These are phyloP conservation scores for Arthrobotrys sinensis DNA, from an alignment of 2,329 filamentous ascomycete genomes.

Conservation along the genomic window DNA sequence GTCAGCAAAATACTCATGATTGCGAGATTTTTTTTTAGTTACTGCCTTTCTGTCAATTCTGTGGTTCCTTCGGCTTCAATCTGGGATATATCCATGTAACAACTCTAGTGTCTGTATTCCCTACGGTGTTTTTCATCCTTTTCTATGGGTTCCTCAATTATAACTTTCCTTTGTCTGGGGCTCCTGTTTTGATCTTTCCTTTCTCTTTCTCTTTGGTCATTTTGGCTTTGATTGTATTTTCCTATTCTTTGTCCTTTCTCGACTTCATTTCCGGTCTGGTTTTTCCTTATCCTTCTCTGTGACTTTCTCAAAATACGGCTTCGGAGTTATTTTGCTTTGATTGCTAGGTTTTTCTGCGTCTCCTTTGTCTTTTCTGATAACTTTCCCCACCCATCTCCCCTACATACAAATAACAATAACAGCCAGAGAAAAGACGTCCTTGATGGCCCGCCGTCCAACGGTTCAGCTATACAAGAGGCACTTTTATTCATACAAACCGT, in stretches of 20 bases:
- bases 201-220: conserved; percentile 42
- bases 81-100: conserved; percentile 57
- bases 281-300: conserved; percentile 24
- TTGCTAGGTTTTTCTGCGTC: conserved; percentile 22
- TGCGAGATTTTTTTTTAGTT: conserved; percentile 56
- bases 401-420: conserved; percentile 28
- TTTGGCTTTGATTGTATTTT: conserved; percentile 46
- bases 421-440: not conserved
- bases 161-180: conserved; percentile 56
- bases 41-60: conserved; percentile 12
- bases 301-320: conserved; percentile 44
- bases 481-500: not conserved
- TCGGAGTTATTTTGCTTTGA: conserved; percentile 57
- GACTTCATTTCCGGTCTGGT: conserved; percentile 24
- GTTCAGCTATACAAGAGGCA: not conserved
- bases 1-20: conserved; percentile 62
- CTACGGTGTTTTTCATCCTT: conserved; percentile 50
- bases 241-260: conserved; percentile 34
- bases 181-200: conserved; percentile 44
- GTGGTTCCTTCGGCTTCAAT: conserved; percentile 19
- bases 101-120: conserved; percentile 55
- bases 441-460: not conserved
- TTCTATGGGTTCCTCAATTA: conserved; percentile 41
- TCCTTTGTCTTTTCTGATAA: conserved; percentile 23
- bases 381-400: conserved; percentile 7